Evolutionary conservation across 495 filamentous ascomycete genomes (phyloP).

Genomic region (Xylona heveae): DNA sequence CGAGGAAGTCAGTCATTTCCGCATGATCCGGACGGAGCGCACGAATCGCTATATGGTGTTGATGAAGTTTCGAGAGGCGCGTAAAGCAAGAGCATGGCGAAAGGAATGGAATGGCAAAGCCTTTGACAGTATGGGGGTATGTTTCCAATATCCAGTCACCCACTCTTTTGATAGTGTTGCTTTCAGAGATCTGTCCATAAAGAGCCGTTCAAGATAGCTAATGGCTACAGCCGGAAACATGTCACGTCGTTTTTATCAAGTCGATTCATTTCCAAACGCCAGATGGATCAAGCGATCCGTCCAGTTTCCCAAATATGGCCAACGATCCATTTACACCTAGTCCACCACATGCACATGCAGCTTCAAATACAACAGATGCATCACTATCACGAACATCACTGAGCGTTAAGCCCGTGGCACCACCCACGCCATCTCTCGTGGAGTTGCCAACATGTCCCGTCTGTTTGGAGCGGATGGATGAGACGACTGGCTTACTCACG

Average conservation of each 20-base stretch:
- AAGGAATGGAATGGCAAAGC: conserved; percentile 83
- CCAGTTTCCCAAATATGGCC: conserved; percentile 33
- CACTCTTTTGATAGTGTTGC: not conserved
- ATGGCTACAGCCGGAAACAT: conserved; percentile 59
- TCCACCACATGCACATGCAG: conserved; percentile 9
- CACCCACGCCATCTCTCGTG: conserved; percentile 71
- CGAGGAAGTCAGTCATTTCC: conserved; percentile 77
- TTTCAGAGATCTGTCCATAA: not conserved
- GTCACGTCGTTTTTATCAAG: conserved; percentile 89
- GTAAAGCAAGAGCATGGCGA: conserved; percentile 58
- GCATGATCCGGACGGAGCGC: conserved; percentile 78
- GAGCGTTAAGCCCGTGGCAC: conserved; percentile 59
- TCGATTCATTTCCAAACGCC: conserved; percentile 50
- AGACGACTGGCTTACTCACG: conserved; percentile 82
- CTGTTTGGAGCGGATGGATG: conserved; percentile 94
- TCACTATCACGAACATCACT: conserved; percentile 20
- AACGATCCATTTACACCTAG: conserved; percentile 44
- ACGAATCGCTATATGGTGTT: conserved; percentile 91
- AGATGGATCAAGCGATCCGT: conserved; percentile 11
- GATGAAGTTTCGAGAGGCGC: conserved; percentile 74
- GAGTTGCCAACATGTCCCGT: conserved; percentile 94
- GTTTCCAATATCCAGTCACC: conserved; percentile 8
- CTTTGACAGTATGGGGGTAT: conserved; percentile 84
- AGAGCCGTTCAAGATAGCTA: conserved; percentile 9
- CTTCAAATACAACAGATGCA: conserved; percentile 11